A percentile compares a stretch with the other conserved stretches of the same genome.
Evolutionary conservation across 768 basidiomycete genomes (phyloP).

Genomic region (Tephrocybe sp.): DNA sequence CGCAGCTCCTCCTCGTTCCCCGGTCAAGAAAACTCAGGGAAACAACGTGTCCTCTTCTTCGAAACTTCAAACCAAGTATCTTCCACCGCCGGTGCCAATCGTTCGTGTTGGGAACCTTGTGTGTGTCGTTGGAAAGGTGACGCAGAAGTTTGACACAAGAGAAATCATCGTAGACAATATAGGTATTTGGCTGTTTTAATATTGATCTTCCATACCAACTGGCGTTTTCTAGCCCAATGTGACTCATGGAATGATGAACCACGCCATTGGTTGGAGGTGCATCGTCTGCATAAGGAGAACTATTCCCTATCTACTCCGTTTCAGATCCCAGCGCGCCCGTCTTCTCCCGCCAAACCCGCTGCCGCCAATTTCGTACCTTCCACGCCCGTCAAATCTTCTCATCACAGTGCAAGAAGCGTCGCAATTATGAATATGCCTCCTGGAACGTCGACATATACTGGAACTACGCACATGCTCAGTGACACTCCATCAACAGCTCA

Average conservation of each 20-base stretch:
- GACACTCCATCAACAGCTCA: conserved; percentile 21
- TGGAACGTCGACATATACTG: neutral
- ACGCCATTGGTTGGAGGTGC: conserved; percentile 52
- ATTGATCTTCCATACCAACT: neutral
- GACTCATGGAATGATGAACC: conserved; percentile 58
- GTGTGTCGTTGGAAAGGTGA: conserved; percentile 46
- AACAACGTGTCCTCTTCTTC: conserved; percentile 11
- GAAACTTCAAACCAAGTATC: conserved; percentile 10
- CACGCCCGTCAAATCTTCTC: conserved; percentile 11
- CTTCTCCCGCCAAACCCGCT: conserved; percentile 10
- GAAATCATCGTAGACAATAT: conserved; percentile 50
- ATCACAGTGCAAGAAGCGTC: neutral
- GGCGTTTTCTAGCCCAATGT: conserved; percentile 38
- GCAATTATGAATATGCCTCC: neutral
- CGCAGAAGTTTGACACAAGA: conserved; percentile 37
- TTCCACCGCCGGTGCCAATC: conserved; percentile 30
- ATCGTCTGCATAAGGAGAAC: conserved; percentile 47
- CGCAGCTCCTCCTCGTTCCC: conserved; percentile 24
- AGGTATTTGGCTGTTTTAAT: conserved; percentile 37
- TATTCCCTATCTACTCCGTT: conserved; percentile 56
- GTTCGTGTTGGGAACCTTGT: conserved; percentile 48
- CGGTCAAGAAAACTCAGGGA: conserved; percentile 14
- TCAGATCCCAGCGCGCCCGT: conserved; percentile 34
- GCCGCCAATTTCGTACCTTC: neutral
- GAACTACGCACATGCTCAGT: neutral